These are phyloP conservation scores for Pleurotus cornucopiae DNA, from an alignment of 768 basidiomycete genomes.

Conservation along the genomic window DNA sequence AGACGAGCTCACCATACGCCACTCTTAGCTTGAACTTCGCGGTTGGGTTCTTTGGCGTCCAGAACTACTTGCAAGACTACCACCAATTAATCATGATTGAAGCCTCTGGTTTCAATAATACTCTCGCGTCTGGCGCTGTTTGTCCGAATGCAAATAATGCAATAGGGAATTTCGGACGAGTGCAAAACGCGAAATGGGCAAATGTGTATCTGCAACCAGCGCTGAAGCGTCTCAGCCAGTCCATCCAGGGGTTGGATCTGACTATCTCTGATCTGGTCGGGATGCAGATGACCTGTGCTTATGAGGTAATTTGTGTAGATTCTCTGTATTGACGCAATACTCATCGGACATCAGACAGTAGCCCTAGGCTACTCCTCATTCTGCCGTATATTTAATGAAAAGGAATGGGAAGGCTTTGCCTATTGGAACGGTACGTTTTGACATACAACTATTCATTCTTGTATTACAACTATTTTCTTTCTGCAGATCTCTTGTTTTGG, in stretches of 20 bases:
- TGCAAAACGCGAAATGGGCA: constrained; percentile 53
- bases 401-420: constrained; percentile 78
- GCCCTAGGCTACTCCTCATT: constrained; percentile 75
- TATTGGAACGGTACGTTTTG: constrained; percentile 39
- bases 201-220: constrained; percentile 57
- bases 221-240: constrained; percentile 41
- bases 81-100: constrained; percentile 63
- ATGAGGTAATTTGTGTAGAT: constrained; percentile 47
- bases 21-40: constrained; percentile 37
- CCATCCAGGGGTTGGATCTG: constrained; percentile 48
- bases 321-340: neutral
- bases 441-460: neutral
- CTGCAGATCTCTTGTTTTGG: constrained; percentile 51
- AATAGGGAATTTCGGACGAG: constrained; percentile 38
- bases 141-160: constrained; percentile 51
- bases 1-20: neutral
- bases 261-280: constrained; percentile 48
- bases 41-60: constrained; percentile 56
- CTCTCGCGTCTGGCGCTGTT: constrained; percentile 66
- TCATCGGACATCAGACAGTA: constrained; percentile 48
- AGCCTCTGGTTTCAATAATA: constrained; percentile 54
- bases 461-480: neutral
- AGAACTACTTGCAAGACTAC: constrained; percentile 48
- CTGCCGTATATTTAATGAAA: constrained; percentile 73
- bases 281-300: constrained; percentile 70